Conservation (phyloP, 176 grass and related monocot species). For the Bromus sterilis region DNA sequence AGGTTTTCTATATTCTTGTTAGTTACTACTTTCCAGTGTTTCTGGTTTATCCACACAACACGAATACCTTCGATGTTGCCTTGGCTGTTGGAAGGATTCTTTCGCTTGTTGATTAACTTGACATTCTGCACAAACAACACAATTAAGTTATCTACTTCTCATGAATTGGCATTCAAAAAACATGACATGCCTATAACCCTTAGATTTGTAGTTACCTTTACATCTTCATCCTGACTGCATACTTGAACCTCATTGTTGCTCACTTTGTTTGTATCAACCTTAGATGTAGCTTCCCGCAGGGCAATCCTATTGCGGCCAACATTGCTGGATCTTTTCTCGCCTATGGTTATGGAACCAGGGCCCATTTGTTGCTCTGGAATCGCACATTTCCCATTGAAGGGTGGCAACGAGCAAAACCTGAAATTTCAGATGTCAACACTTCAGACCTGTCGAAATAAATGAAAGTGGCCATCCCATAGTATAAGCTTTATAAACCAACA, state of each 20-base stretch:
- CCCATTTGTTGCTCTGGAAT: conserved; percentile 56
- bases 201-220: conserved; percentile 23
- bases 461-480: neutral
- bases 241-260: neutral
- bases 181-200: neutral
- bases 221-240: conserved; percentile 19
- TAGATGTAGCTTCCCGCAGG: conserved; percentile 3
- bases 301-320: conserved; percentile 7
- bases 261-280: conserved; percentile 5
- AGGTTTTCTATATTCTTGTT: neutral
- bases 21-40: neutral
- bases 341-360: conserved; percentile 35
- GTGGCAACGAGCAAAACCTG: conserved; percentile 87
- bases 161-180: neutral
- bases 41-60: neutral
- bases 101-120: neutral
- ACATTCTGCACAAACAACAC: conserved; percentile 4
- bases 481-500: conserved; percentile 18
- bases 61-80: conserved; percentile 14
- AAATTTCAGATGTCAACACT: conserved; percentile 7
- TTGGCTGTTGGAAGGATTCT: neutral
- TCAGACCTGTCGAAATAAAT: conserved; percentile 7
- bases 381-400: conserved; percentile 67
- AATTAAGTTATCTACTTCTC: neutral
- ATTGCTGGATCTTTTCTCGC: conserved; percentile 53